Conservation (phyloP, 2,329 filamentous ascomycete genomes). For the Pseudocercospora pini-densiflorae region DNA sequence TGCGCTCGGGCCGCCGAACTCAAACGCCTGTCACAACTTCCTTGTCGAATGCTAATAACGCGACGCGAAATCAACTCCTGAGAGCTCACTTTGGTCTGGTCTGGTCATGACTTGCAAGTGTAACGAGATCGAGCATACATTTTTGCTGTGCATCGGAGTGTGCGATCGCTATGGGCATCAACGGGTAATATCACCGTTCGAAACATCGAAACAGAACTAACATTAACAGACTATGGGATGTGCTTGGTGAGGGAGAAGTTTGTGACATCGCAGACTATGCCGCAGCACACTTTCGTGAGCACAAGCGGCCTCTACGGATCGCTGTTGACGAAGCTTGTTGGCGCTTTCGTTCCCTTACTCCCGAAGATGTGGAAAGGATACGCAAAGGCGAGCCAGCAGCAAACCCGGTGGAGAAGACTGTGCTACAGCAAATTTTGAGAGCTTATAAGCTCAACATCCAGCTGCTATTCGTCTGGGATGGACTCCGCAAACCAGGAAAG, state of each 20-base stretch:
- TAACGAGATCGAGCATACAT: not conserved
- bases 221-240: conserved; percentile 41
- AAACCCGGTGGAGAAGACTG: conserved; percentile 49
- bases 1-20: not conserved
- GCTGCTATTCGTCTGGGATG: conserved; percentile 61
- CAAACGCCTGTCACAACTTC: not conserved
- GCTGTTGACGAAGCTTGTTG: conserved; percentile 52
- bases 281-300: conserved; percentile 41
- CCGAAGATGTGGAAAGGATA: conserved; percentile 40
- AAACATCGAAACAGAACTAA: conserved; percentile 2
- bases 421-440: conserved; percentile 49
- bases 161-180: conserved; percentile 24
- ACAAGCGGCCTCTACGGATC: conserved; percentile 45
- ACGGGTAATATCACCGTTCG: conserved; percentile 7
- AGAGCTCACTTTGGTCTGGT: not conserved
- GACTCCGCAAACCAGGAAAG: conserved; percentile 46
- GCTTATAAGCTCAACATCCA: conserved; percentile 57
- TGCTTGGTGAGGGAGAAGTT: conserved; percentile 44
- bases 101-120: not conserved
- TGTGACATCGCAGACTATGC: conserved; percentile 44
- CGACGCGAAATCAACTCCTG: not conserved
- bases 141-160: not conserved
- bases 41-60: not conserved
- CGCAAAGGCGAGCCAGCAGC: conserved; percentile 42
- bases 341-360: conserved; percentile 49